Percentiles rank a stretch among this genome's conserved stretches.
phyloP scores from a whole-genome alignment of 2,329 filamentous ascomycete species.

The Chalaropsis ovoidea region DNA sequence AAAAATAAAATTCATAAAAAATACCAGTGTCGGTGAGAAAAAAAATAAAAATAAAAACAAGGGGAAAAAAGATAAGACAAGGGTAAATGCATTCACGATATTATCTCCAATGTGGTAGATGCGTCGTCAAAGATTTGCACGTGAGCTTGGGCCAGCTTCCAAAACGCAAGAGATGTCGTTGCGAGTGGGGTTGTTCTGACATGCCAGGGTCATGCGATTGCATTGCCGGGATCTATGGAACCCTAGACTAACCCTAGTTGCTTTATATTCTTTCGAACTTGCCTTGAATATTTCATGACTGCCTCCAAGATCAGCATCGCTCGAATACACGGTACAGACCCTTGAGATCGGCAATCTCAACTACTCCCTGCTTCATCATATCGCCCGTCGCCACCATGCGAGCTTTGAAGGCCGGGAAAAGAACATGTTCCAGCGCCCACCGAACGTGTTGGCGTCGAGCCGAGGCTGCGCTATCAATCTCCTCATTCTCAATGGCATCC shows the following conservation, averaged over 20 bases:
- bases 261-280: background rate
- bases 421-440: slow-evolving; percentile 66
- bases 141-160: slow-evolving; percentile 2
- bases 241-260: background rate
- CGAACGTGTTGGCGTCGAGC: slow-evolving; percentile 59
- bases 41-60: background rate
- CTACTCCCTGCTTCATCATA: slow-evolving; percentile 60
- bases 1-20: background rate
- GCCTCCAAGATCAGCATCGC: slow-evolving; percentile 52
- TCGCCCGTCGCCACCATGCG: slow-evolving; percentile 71
- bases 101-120: background rate
- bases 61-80: background rate
- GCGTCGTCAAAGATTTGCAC: slow-evolving; percentile 11
- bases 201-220: background rate
- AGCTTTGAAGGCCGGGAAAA: slow-evolving; percentile 82
- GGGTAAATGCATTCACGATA: background rate
- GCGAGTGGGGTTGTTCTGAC: background rate
- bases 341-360: slow-evolving; percentile 87
- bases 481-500: slow-evolving; percentile 33
- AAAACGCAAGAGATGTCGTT: slow-evolving; percentile 6
- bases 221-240: background rate
- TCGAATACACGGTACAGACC: slow-evolving; percentile 93
- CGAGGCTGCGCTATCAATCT: slow-evolving; percentile 42
- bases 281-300: background rate
- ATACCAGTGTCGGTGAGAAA: background rate